Evolutionary conservation across 139 green algal species (phyloP).

Genomic region (Volvox reticuliferus): DNA sequence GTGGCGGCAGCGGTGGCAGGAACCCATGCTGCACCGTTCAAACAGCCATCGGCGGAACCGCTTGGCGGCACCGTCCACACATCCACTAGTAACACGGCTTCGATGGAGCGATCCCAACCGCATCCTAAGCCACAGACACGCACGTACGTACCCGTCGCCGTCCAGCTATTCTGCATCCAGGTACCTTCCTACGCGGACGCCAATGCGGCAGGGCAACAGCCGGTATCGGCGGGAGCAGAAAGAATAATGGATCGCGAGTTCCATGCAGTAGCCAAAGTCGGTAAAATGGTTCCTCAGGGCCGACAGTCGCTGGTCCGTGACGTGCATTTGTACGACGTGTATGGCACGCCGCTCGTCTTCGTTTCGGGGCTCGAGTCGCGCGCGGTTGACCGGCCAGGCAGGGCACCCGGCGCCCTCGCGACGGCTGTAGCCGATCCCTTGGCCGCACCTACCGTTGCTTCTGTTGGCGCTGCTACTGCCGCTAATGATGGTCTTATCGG

Average conservation of each 20-base stretch:
- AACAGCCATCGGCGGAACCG: too few relatives aligned
- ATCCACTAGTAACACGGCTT: too few relatives aligned
- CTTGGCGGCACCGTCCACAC: too few relatives aligned
- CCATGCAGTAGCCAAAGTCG: neutral
- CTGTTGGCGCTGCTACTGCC: neutral
- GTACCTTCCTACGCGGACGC: neutral
- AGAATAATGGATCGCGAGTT: neutral
- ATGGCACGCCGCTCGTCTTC: neutral
- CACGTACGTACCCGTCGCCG: slow-evolving; percentile 55
- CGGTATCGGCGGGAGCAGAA: neutral
- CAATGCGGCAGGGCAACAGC: neutral
- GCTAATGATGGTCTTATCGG: neutral
- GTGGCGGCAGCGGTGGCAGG: too few relatives aligned
- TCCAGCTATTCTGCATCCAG: slow-evolving; percentile 32
- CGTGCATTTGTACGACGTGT: slow-evolving; percentile 4
- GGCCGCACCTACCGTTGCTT: neutral
- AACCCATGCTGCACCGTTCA: too few relatives aligned
- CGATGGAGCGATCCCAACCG: too few relatives aligned
- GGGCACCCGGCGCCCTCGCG: too few relatives aligned
- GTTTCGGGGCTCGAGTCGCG: slow-evolving; percentile 53
- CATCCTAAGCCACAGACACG: neutral
- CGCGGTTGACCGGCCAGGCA: slow-evolving; percentile 10
- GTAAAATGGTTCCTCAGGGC: neutral
- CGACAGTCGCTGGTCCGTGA: slow-evolving; percentile 17
- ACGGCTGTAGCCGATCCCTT: neutral